phyloP scores from a whole-genome alignment of 768 basidiomycete genomes.

The Baorangia bicolor region DNA sequence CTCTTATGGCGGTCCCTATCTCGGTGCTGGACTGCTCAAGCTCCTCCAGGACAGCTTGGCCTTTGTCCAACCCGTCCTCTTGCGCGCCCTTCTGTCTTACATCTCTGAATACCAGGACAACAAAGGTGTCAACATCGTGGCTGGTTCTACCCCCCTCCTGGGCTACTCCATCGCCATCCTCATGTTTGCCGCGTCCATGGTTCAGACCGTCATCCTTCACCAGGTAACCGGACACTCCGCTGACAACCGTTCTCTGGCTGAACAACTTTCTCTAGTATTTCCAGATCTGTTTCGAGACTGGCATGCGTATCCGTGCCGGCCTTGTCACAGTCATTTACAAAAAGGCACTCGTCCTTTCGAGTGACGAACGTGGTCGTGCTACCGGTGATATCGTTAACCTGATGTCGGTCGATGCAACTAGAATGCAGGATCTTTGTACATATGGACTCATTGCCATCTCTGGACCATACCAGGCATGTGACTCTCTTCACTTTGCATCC shows the following conservation, averaged over 20 bases:
- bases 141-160: constrained; percentile 42
- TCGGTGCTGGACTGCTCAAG: constrained; percentile 63
- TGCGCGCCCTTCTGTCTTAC: constrained; percentile 76
- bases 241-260: background rate
- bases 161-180: constrained; percentile 74
- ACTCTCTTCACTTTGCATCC: background rate
- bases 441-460: constrained; percentile 84
- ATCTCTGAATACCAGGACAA: constrained; percentile 73
- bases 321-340: constrained; percentile 83
- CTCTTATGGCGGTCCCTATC: constrained; percentile 79
- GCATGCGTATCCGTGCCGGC: constrained; percentile 93
- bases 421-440: constrained; percentile 77
- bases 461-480: constrained; percentile 76
- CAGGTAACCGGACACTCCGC: constrained; percentile 47
- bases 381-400: constrained; percentile 94
- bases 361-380: constrained; percentile 76
- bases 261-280: constrained; percentile 60
- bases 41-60: constrained; percentile 75
- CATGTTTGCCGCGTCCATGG: constrained; percentile 82
- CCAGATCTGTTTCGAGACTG: constrained; percentile 77
- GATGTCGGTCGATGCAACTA: constrained; percentile 83
- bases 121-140: constrained; percentile 29
- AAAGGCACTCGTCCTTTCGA: constrained; percentile 83
- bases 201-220: constrained; percentile 77
- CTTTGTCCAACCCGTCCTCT: constrained; percentile 85